Evolutionary conservation across 2,329 filamentous ascomycete species (phyloP).

Genomic region (Thielaviopsis punctulata): DNA sequence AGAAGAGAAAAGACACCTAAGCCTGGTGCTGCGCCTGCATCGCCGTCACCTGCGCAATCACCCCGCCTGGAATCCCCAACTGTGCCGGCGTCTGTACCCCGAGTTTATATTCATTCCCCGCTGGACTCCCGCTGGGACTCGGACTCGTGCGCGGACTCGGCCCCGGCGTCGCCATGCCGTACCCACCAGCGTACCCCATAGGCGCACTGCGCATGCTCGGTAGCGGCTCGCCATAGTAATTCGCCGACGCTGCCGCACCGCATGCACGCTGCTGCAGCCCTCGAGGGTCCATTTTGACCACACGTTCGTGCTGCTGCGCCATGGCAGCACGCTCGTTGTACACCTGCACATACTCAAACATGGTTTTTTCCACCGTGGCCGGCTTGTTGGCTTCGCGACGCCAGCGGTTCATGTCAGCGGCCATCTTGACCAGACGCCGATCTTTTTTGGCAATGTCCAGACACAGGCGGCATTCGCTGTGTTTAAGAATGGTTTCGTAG

Average conservation of each 20-base stretch:
- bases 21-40: not conserved
- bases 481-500: slow-evolving; percentile 49
- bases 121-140: not conserved
- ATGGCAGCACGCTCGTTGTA: slow-evolving; percentile 39
- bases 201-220: slow-evolving; percentile 8
- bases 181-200: slow-evolving; percentile 20
- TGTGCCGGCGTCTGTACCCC: not conserved
- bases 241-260: not conserved
- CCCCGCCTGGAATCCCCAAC: not conserved
- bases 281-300: not conserved
- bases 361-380: slow-evolving; percentile 55
- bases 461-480: slow-evolving; percentile 64
- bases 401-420: slow-evolving; percentile 62
- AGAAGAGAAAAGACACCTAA: too few species aligned
- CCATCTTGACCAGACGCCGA: slow-evolving; percentile 57
- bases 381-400: slow-evolving; percentile 53
- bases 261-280: slow-evolving; percentile 13
- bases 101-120: not conserved
- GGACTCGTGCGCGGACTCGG: not conserved
- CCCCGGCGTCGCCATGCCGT: slow-evolving; percentile 5
- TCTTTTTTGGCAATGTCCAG: slow-evolving; percentile 77
- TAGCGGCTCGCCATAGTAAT: not conserved
- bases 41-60: not conserved
- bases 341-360: slow-evolving; percentile 51
- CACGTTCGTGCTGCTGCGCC: slow-evolving; percentile 20